Conservation (phyloP, 352 stramenopile species). For the Lagenidium giganteum region DNA sequence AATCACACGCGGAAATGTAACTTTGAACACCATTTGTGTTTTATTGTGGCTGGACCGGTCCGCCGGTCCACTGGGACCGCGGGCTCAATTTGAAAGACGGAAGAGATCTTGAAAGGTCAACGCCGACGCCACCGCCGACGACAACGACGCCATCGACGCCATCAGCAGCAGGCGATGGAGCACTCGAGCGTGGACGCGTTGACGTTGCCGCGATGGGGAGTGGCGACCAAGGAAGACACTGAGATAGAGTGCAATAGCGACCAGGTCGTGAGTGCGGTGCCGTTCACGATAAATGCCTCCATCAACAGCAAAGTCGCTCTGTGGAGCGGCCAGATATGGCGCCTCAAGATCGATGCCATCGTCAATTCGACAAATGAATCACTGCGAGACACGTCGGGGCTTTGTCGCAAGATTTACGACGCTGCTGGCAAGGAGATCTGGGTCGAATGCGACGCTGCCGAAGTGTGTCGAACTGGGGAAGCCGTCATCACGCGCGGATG, state of each 20-base stretch:
- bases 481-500: constrained; percentile 80
- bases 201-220: constrained; percentile 13
- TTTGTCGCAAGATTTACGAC: constrained; percentile 57
- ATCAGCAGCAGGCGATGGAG: no score
- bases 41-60: no score
- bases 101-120: no score
- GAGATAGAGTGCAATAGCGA: no score
- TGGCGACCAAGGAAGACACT: not conserved
- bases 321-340: constrained; percentile 51
- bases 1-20: no score
- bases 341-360: constrained; percentile 60
- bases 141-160: constrained; percentile 5
- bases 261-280: no score
- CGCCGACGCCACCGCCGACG: no score
- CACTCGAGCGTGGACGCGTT: no score
- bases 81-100: no score
- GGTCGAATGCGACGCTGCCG: constrained; percentile 59
- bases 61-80: no score
- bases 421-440: constrained; percentile 68
- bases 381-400: constrained; percentile 55
- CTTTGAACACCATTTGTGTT: no score
- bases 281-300: constrained; percentile 19
- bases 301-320: constrained; percentile 54
- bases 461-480: constrained; percentile 73
- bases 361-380: constrained; percentile 77